Percentiles rank a stretch among this genome's conserved stretches.
Conservation (phyloP, 768 basidiomycete genomes). For the Nidularia pulvinata region DNA sequence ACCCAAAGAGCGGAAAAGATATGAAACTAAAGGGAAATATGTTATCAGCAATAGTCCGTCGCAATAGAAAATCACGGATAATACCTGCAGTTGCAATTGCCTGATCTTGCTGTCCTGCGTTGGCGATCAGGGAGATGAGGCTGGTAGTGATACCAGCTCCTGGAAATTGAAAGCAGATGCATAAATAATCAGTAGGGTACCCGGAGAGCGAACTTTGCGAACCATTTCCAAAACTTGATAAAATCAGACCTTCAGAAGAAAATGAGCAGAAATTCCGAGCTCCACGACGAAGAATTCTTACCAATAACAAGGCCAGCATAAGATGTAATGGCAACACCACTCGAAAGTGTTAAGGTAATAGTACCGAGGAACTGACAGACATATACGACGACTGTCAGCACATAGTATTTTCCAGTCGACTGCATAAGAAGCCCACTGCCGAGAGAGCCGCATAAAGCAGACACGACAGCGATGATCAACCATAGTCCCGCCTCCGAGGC, state of each 20-base stretch:
- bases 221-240: slow-evolving; percentile 40
- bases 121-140: slow-evolving; percentile 60
- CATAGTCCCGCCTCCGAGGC: slow-evolving; percentile 51
- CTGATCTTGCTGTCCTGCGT: slow-evolving; percentile 60
- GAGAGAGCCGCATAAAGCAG: slow-evolving; percentile 47
- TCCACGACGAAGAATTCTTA: slow-evolving; percentile 14
- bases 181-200: neutral
- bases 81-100: slow-evolving; percentile 65
- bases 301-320: slow-evolving; percentile 37
- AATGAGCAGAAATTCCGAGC: neutral
- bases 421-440: slow-evolving; percentile 54
- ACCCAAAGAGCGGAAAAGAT: slow-evolving; percentile 67
- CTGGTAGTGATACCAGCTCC: slow-evolving; percentile 55
- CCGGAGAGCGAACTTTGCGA: neutral
- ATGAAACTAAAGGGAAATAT: slow-evolving; percentile 39
- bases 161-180: slow-evolving; percentile 10
- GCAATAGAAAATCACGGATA: no score
- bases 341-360: slow-evolving; percentile 29
- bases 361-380: slow-evolving; percentile 34
- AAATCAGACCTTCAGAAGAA: slow-evolving; percentile 22
- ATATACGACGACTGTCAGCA: slow-evolving; percentile 44
- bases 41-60: no score
- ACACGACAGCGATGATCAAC: slow-evolving; percentile 48
- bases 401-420: slow-evolving; percentile 56
- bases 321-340: slow-evolving; percentile 35